These are phyloP conservation scores for Pycnococcus provasolii DNA, from an alignment of 139 green algal species.

Conservation along the genomic window DNA sequence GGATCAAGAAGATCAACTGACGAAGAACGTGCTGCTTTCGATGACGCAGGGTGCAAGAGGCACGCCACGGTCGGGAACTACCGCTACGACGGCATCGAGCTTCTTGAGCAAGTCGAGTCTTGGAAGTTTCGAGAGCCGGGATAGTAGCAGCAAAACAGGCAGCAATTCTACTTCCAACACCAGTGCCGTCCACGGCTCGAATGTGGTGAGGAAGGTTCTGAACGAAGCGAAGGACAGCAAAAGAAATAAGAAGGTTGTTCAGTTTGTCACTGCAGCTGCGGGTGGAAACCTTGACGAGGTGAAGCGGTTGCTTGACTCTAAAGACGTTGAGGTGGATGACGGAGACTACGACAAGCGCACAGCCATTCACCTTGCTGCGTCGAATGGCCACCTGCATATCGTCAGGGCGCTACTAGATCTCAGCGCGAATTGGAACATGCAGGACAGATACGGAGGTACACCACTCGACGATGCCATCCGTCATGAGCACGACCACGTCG, in stretches of 20 bases:
- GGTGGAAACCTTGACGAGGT: neutral
- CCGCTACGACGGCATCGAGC: no score
- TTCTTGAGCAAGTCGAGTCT: no score
- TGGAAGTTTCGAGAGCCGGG: no score
- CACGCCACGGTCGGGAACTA: no score
- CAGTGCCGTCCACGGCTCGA: neutral
- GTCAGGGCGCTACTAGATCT: neutral
- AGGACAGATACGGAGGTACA: neutral
- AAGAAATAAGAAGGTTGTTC: neutral
- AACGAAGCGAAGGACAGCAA: neutral
- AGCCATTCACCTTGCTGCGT: slow-evolving; percentile 7
- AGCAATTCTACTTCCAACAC: no score
- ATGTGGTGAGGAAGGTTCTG: neutral
- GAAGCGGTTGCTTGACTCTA: neutral
- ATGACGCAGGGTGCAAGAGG: no score
- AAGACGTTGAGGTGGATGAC: slow-evolving; percentile 4
- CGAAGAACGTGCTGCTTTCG: no score
- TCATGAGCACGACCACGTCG: slow-evolving; percentile 1
- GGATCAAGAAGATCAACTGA: no score
- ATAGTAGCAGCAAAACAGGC: no score
- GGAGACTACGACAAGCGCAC: slow-evolving; percentile 28
- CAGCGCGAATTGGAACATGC: slow-evolving; percentile 6
- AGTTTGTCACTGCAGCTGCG: neutral
- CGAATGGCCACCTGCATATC: neutral
- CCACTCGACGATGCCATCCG: neutral